Base-by-base conservation (phyloP, 2,329 filamentous ascomycete genomes). In the Bipolaris zeicola region DNA sequence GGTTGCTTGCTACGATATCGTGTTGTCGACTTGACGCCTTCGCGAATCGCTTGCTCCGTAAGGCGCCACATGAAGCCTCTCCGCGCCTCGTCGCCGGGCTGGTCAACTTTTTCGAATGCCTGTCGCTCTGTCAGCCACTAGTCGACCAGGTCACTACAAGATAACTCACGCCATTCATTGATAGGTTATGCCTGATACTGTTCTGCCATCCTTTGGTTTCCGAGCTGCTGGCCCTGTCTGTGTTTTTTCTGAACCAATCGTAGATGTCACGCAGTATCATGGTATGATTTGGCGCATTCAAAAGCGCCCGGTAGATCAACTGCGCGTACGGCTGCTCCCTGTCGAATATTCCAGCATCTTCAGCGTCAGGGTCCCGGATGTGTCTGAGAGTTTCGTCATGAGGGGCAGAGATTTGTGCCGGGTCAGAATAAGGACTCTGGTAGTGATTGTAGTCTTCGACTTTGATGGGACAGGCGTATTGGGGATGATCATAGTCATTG, bases 151-250 rank as follows among this genome's bases (percentile, higher is more conserved):
- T 20, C 10, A 22, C 55, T 31, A 45, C 18, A 39, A 14, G 41
- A 5, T 28, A 22, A 59, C 87, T 78, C 85, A 97, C 94, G 58
- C 84, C 83, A 68, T 98, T 98, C 93, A 98, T 97, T 45, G 92
- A 96, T 6, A 98, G 80, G 66, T 98, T 98, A 75, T 98, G 94
- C 2, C 94, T 86, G 63, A 98, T 96, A 73, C 91, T 96, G 76
- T 97, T 98, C 77, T 94, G 90, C 94, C 94, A 98, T 8, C 93
- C 94, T 42, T 76, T 79, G 4, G 76, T 78, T 49, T 75, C 73
- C 6, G 81, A 82, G 43, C 83, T 82, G 50, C 82, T 86, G 4
- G 85, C 86, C 75, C 95, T 96, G 64, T 85, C 84, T 2, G 92
- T 96, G 69, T 96, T 88, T 26, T 88, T 83, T 39, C 85, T 81